Evolutionary conservation across 441 rosid genomes (phyloP), one percentile per base, ranked within the genome.

Genomic region (Erysimum pusillum): DNA sequence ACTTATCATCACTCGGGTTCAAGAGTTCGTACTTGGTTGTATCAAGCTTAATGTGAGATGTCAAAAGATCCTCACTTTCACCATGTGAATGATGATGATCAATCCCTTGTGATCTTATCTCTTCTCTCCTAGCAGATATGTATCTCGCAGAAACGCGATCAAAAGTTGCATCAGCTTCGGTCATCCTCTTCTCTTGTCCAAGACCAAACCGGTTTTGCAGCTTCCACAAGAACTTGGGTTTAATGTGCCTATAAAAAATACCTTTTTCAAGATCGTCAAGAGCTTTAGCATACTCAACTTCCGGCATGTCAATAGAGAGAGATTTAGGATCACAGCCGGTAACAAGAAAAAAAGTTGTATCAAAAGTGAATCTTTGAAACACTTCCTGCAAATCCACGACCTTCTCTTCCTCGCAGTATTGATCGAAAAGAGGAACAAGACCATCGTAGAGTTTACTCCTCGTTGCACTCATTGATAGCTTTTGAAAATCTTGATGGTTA

Each of bases 351-450:
- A 79, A 82, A 2, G 75, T 83, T 11, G 46, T 78, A 44, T 83
- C 91, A 46, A 81, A 89, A 0, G 86, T 76, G 58, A 85, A 78
- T 18, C 88, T 82, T 20, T 66, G 65, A 11, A 87, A 83, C 69
- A 87, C 76, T 46, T 88, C 83, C 35, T 88, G 90, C 45, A 85
- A 81, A 60, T 87, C 87, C 28, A 88, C 63, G 2, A 49, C 60
- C 1, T 32, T 56, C 13, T 38, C 77, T 59, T 67, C 56, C 59
- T 65, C 31, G 0, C 39, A 54, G 11, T 65, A 74, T 14, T 78
- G 70, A 5, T 85, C 59, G 1, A 85, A 65, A 14, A 85, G 72
- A 34, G 83, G 84, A 35, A 89, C 11, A 9, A 84, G 78, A 18
- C 82, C 80, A 5, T 70, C 51, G 5, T 75, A 56, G 22, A 87